Percentiles rank a stretch among this genome's conserved stretches.
Evolutionary conservation across 2,329 filamentous ascomycete genomes (phyloP).

Genomic region (Diaporthe citri): DNA sequence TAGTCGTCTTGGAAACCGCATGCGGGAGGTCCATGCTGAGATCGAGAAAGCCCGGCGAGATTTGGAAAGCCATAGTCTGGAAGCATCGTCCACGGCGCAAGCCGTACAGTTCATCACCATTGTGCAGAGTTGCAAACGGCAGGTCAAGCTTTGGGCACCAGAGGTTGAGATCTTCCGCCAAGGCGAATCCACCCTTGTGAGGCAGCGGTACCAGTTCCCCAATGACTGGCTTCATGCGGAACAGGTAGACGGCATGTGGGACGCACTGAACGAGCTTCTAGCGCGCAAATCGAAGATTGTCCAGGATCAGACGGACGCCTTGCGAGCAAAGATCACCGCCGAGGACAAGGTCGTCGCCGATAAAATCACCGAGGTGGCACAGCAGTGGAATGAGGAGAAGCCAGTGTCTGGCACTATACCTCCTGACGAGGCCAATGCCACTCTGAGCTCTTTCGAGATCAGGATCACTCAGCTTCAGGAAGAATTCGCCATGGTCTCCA

Average conservation of each 20-base stretch:
- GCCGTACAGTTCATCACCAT: slow-evolving; percentile 99
- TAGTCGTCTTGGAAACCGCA: slow-evolving; percentile 85
- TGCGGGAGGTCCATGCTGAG: slow-evolving; percentile 92
- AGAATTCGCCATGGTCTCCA: slow-evolving; percentile 93
- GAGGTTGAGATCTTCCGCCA: slow-evolving; percentile 97
- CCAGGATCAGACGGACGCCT: slow-evolving; percentile 93
- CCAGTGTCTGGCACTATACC: slow-evolving; percentile 95
- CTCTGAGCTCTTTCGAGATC: slow-evolving; percentile 84
- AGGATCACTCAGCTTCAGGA: slow-evolving; percentile 87
- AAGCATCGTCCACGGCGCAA: slow-evolving; percentile 94
- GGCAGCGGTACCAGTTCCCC: slow-evolving; percentile 94
- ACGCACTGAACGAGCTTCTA: slow-evolving; percentile 90
- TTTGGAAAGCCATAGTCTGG: slow-evolving; percentile 90
- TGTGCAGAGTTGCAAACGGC: slow-evolving; percentile 94
- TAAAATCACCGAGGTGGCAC: slow-evolving; percentile 86
- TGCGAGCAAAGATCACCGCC: slow-evolving; percentile 93
- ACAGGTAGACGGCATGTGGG: slow-evolving; percentile 97
- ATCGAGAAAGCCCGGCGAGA: slow-evolving; percentile 92
- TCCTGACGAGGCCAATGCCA: slow-evolving; percentile 87
- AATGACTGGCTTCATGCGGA: slow-evolving; percentile 96
- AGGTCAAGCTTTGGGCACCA: slow-evolving; percentile 93
- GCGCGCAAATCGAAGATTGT: slow-evolving; percentile 95
- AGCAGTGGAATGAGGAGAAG: slow-evolving; percentile 95
- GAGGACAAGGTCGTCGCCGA: slow-evolving; percentile 93
- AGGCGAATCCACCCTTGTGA: slow-evolving; percentile 90